Percentiles rank a stretch among this genome's conserved stretches.
These are phyloP conservation scores for Metarhizium robertsii DNA, from an alignment of 2,329 filamentous ascomycete genomes.

Conservation along the genomic window DNA sequence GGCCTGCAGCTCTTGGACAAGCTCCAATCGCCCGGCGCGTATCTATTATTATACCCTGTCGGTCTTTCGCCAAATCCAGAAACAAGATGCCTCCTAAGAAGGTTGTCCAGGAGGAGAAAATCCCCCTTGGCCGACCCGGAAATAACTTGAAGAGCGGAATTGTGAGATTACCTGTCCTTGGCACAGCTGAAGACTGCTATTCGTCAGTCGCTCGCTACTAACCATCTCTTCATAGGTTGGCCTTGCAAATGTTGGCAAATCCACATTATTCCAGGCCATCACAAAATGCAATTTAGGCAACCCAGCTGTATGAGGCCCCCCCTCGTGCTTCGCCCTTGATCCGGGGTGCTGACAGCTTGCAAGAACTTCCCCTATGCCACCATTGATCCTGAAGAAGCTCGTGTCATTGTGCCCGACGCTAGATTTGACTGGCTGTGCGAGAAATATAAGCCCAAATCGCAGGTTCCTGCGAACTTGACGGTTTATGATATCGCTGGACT, in stretches of 20 bases:
- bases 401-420: slow-evolving; percentile 92
- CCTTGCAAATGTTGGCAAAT: slow-evolving; percentile 98
- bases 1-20: slow-evolving; percentile 50
- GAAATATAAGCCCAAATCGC: slow-evolving; percentile 96
- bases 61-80: slow-evolving; percentile 52
- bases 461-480: slow-evolving; percentile 93
- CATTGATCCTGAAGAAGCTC: slow-evolving; percentile 96
- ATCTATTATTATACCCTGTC: slow-evolving; percentile 38
- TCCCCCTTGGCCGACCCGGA: slow-evolving; percentile 88
- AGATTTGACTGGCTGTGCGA: slow-evolving; percentile 92
- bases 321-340: slow-evolving; percentile 22
- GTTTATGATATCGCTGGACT: slow-evolving; percentile 98
- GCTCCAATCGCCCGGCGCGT: slow-evolving; percentile 43
- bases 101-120: slow-evolving; percentile 82
- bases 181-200: not conserved
- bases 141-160: slow-evolving; percentile 99
- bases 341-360: slow-evolving; percentile 30
- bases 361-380: slow-evolving; percentile 98
- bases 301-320: slow-evolving; percentile 64
- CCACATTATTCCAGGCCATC: slow-evolving; percentile 98
- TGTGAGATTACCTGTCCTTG: slow-evolving; percentile 43
- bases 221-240: slow-evolving; percentile 57
- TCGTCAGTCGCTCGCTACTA: slow-evolving; percentile 1
- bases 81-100: slow-evolving; percentile 96
- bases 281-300: slow-evolving; percentile 97